Evolutionary conservation across 805 yeast species (phyloP).

Genomic region (Hanseniaspora jakobsenii): DNA sequence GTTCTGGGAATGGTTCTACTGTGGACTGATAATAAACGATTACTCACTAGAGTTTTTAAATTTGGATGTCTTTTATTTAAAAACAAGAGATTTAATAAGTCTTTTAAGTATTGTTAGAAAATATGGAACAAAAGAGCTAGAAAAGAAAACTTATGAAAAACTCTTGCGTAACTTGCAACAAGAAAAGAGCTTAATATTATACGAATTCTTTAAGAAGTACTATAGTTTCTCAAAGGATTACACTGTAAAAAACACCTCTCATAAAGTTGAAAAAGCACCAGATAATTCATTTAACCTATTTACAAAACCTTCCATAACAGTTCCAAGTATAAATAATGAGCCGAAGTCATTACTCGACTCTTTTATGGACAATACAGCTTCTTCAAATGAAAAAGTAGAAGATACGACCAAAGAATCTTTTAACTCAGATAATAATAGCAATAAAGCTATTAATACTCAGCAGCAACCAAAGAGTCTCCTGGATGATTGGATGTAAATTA

Average conservation of each 20-base stretch:
- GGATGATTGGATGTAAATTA: slow-evolving; percentile 28
- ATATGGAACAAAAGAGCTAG: neutral
- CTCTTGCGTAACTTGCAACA: neutral
- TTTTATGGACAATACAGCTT: too few species aligned
- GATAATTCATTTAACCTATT: too few species aligned
- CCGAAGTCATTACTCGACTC: too few species aligned
- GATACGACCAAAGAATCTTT: too few species aligned
- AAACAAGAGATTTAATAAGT: neutral
- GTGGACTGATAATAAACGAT: slow-evolving; percentile 5
- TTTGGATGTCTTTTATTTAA: neutral
- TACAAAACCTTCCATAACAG: too few species aligned
- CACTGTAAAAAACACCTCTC: too few species aligned
- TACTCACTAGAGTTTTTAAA: slow-evolving; percentile 2
- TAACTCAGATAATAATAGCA: neutral
- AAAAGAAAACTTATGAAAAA: neutral
- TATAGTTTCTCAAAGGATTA: too few species aligned
- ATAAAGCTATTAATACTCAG: neutral
- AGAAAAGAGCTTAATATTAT: neutral
- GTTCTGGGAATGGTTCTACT: slow-evolving; percentile 13
- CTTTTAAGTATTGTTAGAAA: neutral
- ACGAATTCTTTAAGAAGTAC: neutral
- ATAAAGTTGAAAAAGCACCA: too few species aligned
- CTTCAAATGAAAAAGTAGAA: too few species aligned
- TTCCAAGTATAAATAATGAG: too few species aligned
- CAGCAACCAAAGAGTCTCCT: slow-evolving; percentile 23